These are phyloP conservation scores for Thecamonas trahens DNA, from an alignment of 78 protist genomes.

Conservation along the genomic window DNA sequence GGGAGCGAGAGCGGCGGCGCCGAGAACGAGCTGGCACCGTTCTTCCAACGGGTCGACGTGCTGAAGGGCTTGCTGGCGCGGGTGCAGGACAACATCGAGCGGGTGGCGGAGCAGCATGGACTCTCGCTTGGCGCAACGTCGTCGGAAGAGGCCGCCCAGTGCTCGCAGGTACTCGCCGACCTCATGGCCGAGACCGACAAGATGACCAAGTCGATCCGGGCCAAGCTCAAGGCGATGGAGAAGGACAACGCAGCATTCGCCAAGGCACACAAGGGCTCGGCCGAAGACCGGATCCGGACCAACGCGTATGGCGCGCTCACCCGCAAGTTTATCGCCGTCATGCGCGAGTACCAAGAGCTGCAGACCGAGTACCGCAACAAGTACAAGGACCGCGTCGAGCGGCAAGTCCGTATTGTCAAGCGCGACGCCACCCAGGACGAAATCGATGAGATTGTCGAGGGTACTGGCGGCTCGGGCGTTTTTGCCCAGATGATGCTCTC, in stretches of 20 bases:
- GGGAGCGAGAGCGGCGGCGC: no score
- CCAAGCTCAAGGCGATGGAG: not conserved
- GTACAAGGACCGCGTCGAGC: slow-evolving; percentile 60
- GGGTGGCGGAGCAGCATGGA: slow-evolving; percentile 18
- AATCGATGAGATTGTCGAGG: slow-evolving; percentile 55
- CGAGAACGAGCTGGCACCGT: no score
- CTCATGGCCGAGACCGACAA: not conserved
- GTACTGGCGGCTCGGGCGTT: slow-evolving; percentile 33
- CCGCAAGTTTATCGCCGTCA: slow-evolving; percentile 63
- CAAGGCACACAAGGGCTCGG: not conserved
- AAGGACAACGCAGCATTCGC: slow-evolving; percentile 2
- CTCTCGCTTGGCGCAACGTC: slow-evolving; percentile 17
- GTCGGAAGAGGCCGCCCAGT: not conserved
- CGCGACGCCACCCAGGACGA: slow-evolving; percentile 75
- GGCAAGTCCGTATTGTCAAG: slow-evolving; percentile 60
- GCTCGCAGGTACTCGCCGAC: not conserved
- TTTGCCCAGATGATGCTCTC: slow-evolving; percentile 51
- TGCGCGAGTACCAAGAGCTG: slow-evolving; percentile 58
- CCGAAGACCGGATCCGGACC: slow-evolving; percentile 3
- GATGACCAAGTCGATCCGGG: not conserved
- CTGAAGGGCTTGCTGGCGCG: no score
- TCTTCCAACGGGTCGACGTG: no score
- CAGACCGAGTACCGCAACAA: slow-evolving; percentile 58
- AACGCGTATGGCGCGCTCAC: slow-evolving; percentile 55
- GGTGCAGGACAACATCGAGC: slow-evolving; percentile 7